Conservation (phyloP, 257 asterid species). For the Ilex asprella region DNA sequence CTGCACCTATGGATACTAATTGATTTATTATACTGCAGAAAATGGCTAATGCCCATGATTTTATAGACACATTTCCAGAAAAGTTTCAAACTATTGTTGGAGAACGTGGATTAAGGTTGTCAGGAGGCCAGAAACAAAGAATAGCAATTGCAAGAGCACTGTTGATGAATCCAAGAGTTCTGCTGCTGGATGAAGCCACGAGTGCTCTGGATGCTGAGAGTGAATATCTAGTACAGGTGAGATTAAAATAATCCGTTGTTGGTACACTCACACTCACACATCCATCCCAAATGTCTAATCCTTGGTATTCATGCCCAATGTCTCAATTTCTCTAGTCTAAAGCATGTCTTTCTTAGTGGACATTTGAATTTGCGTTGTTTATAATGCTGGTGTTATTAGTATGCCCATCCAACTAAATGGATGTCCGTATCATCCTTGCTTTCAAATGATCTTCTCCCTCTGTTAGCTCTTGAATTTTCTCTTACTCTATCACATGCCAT, state of each 20-base stretch:
- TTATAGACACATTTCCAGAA: constrained; percentile 52
- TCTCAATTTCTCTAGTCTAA: not conserved
- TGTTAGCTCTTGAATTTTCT: not conserved
- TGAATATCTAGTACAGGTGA: constrained; percentile 74
- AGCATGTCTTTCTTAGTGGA: not conserved
- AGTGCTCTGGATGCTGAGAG: constrained; percentile 90
- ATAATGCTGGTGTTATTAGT: not conserved
- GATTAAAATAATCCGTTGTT: constrained; percentile 1
- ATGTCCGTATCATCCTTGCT: not conserved
- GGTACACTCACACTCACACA: not conserved
- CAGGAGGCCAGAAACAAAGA: constrained; percentile 92
- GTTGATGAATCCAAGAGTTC: constrained; percentile 65
- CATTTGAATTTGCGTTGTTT: not conserved
- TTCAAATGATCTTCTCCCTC: not conserved
- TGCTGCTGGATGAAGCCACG: constrained; percentile 80
- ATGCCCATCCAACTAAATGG: not conserved
- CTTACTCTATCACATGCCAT: not conserved
- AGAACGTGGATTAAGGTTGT: constrained; percentile 78
- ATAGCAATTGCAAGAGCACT: constrained; percentile 86
- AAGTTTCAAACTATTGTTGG: constrained; percentile 66
- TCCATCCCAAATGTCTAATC: not conserved
- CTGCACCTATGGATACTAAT: too few species aligned
- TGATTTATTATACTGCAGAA: constrained; percentile 27
- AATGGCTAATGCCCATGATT: constrained; percentile 85
- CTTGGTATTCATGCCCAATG: not conserved